Conservation (phyloP, 495 filamentous ascomycete species). For the Penicillium verhagenii region DNA sequence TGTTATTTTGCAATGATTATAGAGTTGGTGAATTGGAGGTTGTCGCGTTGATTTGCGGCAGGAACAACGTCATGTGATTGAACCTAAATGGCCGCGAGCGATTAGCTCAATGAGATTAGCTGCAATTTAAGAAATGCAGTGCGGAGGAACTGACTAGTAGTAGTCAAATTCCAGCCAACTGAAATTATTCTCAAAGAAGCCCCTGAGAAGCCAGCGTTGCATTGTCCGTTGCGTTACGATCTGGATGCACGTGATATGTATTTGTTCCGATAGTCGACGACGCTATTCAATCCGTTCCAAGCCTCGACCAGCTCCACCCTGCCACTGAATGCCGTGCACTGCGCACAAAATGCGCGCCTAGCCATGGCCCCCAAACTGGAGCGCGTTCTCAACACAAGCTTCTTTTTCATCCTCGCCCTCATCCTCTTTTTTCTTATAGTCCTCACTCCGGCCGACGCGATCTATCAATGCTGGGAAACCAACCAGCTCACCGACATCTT, state of each 20-base stretch:
- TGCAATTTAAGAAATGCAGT: background rate
- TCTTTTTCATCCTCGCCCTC: constrained; percentile 75
- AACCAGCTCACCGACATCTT: constrained; percentile 76
- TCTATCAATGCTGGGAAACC: constrained; percentile 70
- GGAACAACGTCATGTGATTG: background rate
- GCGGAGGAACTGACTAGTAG: background rate
- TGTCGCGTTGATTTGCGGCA: background rate
- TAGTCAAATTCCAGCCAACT: no score
- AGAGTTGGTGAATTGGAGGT: background rate
- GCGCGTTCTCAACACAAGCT: constrained; percentile 76
- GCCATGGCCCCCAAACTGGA: constrained; percentile 58
- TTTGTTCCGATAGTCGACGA: background rate
- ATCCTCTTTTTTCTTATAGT: constrained; percentile 70
- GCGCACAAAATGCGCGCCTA: constrained; percentile 21
- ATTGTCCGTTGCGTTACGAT: background rate
- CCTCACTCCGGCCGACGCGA: constrained; percentile 78
- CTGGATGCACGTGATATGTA: background rate
- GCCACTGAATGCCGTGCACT: constrained; percentile 11
- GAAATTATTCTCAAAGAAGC: background rate
- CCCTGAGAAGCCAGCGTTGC: background rate
- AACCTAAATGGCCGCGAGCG: background rate
- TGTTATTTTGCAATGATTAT: constrained; percentile 6
- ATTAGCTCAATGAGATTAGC: background rate
- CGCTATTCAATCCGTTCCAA: background rate
- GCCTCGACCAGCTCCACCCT: background rate